These are phyloP conservation scores for Carpinus fangiana DNA, from an alignment of 306 rosid genomes.

Conservation along the genomic window DNA sequence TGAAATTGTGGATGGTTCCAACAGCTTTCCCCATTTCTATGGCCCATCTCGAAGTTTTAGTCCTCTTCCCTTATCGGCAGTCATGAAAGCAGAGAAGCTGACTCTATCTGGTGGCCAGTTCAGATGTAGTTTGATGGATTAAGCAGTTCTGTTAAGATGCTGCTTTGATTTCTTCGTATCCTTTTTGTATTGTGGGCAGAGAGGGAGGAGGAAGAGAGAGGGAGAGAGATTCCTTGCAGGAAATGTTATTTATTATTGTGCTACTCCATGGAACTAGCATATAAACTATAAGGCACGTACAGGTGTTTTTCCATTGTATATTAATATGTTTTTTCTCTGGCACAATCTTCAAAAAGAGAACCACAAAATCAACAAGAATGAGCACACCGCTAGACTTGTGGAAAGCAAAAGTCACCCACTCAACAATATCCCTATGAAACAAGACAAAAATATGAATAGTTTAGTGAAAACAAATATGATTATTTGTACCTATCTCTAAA, in stretches of 20 bases:
- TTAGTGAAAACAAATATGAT: too few species aligned
- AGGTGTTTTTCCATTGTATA: too few species aligned
- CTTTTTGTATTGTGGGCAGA: background rate
- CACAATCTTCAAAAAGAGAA: too few species aligned
- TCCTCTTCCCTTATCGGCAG: slow-evolving; percentile 62
- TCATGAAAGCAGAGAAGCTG: slow-evolving; percentile 71
- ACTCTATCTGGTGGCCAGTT: slow-evolving; percentile 54
- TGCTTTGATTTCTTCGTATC: background rate
- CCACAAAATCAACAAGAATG: too few species aligned
- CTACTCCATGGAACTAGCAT: too few species aligned
- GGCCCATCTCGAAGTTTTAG: slow-evolving; percentile 77
- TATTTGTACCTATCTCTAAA: too few species aligned
- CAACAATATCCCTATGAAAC: too few species aligned
- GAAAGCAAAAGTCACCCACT: too few species aligned
- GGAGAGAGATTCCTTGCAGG: background rate
- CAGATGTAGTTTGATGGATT: slow-evolving; percentile 61
- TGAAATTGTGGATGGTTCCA: slow-evolving; percentile 66
- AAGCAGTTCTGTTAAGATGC: slow-evolving; percentile 11
- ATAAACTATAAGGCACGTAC: too few species aligned
- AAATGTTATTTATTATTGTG: background rate
- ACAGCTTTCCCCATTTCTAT: slow-evolving; percentile 84
- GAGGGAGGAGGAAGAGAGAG: background rate
- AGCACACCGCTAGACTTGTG: too few species aligned
- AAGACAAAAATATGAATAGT: too few species aligned
- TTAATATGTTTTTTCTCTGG: too few species aligned